Conservation (phyloP, 2,329 filamentous ascomycete species). For the Aspergillus amoenus region DNA sequence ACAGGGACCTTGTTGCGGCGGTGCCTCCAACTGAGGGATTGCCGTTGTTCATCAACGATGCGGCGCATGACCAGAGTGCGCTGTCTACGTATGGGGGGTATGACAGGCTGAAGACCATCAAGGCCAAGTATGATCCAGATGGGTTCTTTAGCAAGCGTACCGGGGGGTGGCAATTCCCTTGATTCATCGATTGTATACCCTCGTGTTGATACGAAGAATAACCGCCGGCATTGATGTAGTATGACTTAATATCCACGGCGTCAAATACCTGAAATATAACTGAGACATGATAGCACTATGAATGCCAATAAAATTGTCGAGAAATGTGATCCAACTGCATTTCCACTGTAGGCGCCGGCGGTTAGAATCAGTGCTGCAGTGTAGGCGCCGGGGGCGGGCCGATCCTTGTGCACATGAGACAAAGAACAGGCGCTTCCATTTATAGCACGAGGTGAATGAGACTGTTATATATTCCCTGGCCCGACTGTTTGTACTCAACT, state of each 20-base stretch:
- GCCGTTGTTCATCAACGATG: slow-evolving; percentile 10
- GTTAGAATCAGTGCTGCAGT: not conserved
- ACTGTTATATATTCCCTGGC: too few species aligned
- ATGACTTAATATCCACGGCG: too few species aligned
- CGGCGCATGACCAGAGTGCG: slow-evolving; percentile 4
- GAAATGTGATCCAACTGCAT: not conserved
- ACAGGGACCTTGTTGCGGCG: not conserved
- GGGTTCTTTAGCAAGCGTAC: slow-evolving; percentile 4
- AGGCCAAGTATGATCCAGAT: slow-evolving; percentile 6
- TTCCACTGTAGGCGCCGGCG: not conserved
- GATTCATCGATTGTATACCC: not conserved
- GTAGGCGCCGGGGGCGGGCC: slow-evolving; percentile 2
- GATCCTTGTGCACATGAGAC: not conserved
- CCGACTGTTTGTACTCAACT: too few species aligned
- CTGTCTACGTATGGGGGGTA: slow-evolving; percentile 7
- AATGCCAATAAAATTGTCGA: not conserved
- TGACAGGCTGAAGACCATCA: slow-evolving; percentile 7
- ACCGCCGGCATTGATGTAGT: too few species aligned
- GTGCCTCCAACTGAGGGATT: slow-evolving; percentile 1
- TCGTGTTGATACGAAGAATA: too few species aligned
- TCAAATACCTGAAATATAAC: too few species aligned
- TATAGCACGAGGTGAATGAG: not conserved
- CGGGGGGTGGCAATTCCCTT: slow-evolving; percentile 7
- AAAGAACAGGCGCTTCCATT: not conserved
- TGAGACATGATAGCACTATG: too few species aligned